A percentile compares a stretch with the other conserved stretches of the same genome.
Conservation (phyloP, 208 protist genomes). For the Trypanosoma congolense region DNA sequence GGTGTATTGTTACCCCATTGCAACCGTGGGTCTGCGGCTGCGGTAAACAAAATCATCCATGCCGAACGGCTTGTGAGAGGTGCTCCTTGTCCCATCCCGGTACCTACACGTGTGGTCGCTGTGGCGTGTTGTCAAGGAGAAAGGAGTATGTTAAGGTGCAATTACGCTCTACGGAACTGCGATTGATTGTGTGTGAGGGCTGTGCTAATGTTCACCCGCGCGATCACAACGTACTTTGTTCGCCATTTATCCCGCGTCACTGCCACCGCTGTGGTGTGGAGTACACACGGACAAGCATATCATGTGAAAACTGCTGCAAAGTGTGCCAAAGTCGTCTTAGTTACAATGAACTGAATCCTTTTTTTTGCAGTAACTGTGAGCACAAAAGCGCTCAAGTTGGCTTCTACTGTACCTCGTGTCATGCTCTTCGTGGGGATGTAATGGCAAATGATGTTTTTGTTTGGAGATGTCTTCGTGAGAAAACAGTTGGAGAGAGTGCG, state of each 20-base stretch:
- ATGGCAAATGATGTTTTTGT: slow-evolving; percentile 25
- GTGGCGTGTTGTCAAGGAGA: slow-evolving; percentile 14
- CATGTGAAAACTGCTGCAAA: slow-evolving; percentile 16
- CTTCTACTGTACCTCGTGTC: slow-evolving; percentile 57
- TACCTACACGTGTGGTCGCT: slow-evolving; percentile 48
- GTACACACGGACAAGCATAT: slow-evolving; percentile 19
- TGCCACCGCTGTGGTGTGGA: slow-evolving; percentile 55
- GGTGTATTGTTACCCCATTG: slow-evolving; percentile 39
- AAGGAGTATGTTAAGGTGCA: background rate
- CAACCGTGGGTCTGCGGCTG: slow-evolving; percentile 69
- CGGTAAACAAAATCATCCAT: slow-evolving; percentile 51
- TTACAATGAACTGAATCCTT: slow-evolving; percentile 62
- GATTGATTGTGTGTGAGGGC: slow-evolving; percentile 40
- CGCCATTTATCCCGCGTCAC: slow-evolving; percentile 42
- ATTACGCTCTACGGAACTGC: slow-evolving; percentile 16
- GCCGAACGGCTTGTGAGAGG: slow-evolving; percentile 28
- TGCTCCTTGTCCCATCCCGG: slow-evolving; percentile 25
- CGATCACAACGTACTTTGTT: slow-evolving; percentile 46
- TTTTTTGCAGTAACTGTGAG: slow-evolving; percentile 44
- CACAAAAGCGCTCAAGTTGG: slow-evolving; percentile 29
- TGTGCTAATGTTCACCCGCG: slow-evolving; percentile 60
- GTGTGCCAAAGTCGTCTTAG: slow-evolving; percentile 44
- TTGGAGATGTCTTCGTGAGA: slow-evolving; percentile 69
- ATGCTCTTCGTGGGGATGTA: slow-evolving; percentile 43
- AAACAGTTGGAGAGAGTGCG: slow-evolving; percentile 1